Evolutionary conservation across 2,329 filamentous ascomycete genomes (phyloP), one percentile per base, ranked within the genome.

Genomic region (Fusarium sp.): DNA sequence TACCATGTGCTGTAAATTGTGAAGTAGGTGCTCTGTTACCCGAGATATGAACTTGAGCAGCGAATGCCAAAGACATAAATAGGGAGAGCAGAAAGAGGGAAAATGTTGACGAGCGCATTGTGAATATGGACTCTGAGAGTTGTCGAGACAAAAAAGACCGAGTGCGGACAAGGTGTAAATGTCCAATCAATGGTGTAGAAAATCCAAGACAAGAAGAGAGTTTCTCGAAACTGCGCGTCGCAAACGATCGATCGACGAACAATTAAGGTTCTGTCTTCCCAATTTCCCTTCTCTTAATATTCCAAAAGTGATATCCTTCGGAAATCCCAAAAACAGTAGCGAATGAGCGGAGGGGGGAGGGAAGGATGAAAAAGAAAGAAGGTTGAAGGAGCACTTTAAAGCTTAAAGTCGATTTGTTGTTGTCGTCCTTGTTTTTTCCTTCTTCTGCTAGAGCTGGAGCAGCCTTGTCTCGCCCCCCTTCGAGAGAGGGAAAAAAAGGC

Each of bases 1-100:
- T 39, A 72, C 70, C 70, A 60, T 71, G 67, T 24, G 70, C 60
- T 32, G 62, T 68, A 28, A 71, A 54, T 36, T 71, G 66, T 26
- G 70, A 70, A 6, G 65, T 66, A 38, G 56, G 59, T 10, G 63
- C 66, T 54, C 63, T 65, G 52, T 68, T 71, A 23, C 48, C 46
- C 7, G 68, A 59, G 26, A 64, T 36, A 48, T 62, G 68, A 30
- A 64, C 53, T 36, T 71, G 49, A 44, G 44, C 20, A 38, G 70
- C 54, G 23, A 48, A 38, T 26, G 57, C 52, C 11, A 63, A 36
- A 8, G 67, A 51, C 23, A 63, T 46, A 12, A 70, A 34, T 20
- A 49, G n/a, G 47, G 56, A 71, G 40, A 73, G 61, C 23, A 73
- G 30, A 15, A 61, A 45, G 28, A 71, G 34, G 19, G 67, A 42